Percentiles rank a stretch among this genome's conserved stretches.
These are phyloP conservation scores for Botrytis aclada DNA, from an alignment of 2,329 filamentous ascomycete species.

Conservation along the genomic window DNA sequence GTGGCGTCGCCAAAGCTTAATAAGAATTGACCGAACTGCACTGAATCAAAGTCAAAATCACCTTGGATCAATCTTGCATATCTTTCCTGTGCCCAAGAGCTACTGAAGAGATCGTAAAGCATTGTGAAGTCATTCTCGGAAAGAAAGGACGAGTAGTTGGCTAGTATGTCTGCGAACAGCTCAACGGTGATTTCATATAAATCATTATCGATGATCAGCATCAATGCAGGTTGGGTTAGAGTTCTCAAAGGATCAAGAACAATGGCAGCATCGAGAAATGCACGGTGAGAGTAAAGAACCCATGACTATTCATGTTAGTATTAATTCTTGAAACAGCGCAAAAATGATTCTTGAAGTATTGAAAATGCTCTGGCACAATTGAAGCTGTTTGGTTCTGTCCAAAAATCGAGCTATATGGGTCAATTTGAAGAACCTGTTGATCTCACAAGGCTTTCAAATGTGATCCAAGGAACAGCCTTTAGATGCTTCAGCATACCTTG, in stretches of 20 bases:
- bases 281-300: conserved; percentile 69
- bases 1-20: conserved; percentile 67
- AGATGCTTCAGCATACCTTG: conserved; percentile 2
- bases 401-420: not conserved
- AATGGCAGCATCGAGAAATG: conserved; percentile 54
- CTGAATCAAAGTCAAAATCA: conserved; percentile 60
- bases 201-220: conserved; percentile 56
- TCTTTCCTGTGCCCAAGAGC: conserved; percentile 54
- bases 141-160: conserved; percentile 63
- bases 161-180: conserved; percentile 61
- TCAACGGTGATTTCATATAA: conserved; percentile 61
- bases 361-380: not conserved
- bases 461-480: not conserved
- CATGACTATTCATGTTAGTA: conserved; percentile 53
- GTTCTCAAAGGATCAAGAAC: conserved; percentile 58
- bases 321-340: not conserved
- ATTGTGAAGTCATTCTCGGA: conserved; percentile 54
- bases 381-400: not conserved
- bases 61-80: conserved; percentile 55
- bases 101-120: conserved; percentile 58
- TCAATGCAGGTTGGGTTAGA: conserved; percentile 58
- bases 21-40: conserved; percentile 65
- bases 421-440: not conserved
- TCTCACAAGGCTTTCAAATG: not conserved
- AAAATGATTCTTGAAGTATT: not conserved